Base-by-base conservation (phyloP, 1,284 basidiomycete species). In the Irpex lacteus region DNA sequence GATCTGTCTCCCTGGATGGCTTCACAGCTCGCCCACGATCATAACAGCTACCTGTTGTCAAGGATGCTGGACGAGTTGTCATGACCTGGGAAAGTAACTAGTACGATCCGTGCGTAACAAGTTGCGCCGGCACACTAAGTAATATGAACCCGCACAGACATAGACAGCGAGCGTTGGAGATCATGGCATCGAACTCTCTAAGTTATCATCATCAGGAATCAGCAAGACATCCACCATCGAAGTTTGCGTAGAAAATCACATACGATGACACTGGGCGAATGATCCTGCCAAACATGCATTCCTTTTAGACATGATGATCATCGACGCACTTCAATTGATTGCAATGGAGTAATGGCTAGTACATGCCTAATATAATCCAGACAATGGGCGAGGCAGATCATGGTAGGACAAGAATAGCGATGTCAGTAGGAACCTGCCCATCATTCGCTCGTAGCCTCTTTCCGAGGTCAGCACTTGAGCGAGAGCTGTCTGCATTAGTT, bases 401-500 rank as follows among this genome's bases (percentile, higher is more conserved):
- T 5, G 60, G 64, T 7, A 65, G 32, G 5, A 65, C 64, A 18
- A 65, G 37, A 4, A 65, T 56, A n/a, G 50, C 34, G n/a, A 59
- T 55, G 40, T 62, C 64, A 15, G 57, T 36, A 21, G 19, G n/a
- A n/a, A 34, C 50, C 21, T 55, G 55, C 58, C 53, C 60, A 9
- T 44, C n/a, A 56, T 59, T 59, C 6, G 58, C 38, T 7, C 54
- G 26, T 50, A 15, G 40, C 40, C 40, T 44, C 40, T 62, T 57
- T 8, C n/a, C 44, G 5, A 47, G 47, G 32, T 38, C 18, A 6
- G 36, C 40, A 13, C 44, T 34, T 37, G 34, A 15, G 15, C 66
- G 67, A n/a, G 70, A 64, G 15, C 65, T 69, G 57, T 69, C 69
- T 52, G 36, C 63, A 18, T 18, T 56, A 15, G 26, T 26, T 36